Conservation (phyloP, 257 asterid genomes). For the Parsonsia alboflavescens region DNA sequence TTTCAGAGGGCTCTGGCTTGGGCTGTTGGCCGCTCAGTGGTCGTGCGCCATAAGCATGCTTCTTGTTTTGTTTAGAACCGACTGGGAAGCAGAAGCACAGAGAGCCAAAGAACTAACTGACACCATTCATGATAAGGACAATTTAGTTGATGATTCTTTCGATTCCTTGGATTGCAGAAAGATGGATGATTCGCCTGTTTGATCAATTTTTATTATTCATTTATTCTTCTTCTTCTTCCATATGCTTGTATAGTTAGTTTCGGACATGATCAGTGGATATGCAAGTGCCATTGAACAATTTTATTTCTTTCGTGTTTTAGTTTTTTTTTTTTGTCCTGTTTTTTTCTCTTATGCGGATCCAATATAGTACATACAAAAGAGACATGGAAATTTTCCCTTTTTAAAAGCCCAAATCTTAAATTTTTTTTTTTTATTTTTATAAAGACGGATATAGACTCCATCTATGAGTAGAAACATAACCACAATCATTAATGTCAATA, state of each 20-base stretch:
- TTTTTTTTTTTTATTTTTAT: background rate
- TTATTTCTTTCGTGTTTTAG: too few relatives aligned
- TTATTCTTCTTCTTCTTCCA: conserved; percentile 1
- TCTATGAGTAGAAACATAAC: too few relatives aligned
- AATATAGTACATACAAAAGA: background rate
- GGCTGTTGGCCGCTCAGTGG: conserved; percentile 38
- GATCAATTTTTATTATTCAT: background rate
- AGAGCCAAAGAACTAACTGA: conserved; percentile 35
- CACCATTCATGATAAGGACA: conserved; percentile 1
- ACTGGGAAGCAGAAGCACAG: conserved; percentile 33
- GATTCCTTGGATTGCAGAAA: conserved; percentile 12
- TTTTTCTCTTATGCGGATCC: background rate
- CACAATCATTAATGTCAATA: too few relatives aligned
- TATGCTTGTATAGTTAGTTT: conserved; percentile 7
- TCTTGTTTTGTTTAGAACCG: conserved; percentile 24
- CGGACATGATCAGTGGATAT: background rate
- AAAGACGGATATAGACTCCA: too few relatives aligned
- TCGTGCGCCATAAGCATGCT: conserved; percentile 38
- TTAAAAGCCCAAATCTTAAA: background rate
- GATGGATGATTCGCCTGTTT: conserved; percentile 8
- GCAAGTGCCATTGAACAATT: background rate
- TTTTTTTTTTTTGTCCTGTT: background rate
- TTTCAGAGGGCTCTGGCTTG: conserved; percentile 36
- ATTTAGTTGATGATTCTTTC: conserved; percentile 1
- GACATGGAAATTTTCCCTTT: background rate